These are phyloP conservation scores for Guadua angustifolia DNA, from an alignment of 176 grass and related monocot genomes.

Conservation along the genomic window DNA sequence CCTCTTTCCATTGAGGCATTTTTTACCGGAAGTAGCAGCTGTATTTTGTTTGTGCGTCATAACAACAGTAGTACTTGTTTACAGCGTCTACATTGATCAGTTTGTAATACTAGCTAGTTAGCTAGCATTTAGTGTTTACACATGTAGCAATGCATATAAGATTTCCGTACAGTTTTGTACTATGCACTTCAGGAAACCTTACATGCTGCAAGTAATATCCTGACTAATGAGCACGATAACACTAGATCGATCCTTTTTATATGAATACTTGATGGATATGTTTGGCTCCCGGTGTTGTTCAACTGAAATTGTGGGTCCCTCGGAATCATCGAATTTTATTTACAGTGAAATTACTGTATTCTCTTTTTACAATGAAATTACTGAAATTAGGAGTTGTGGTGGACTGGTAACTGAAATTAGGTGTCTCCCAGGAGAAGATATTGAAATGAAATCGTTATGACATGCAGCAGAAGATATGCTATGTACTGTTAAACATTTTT, in stretches of 20 bases:
- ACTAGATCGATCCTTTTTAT: neutral
- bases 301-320: neutral
- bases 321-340: neutral
- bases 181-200: neutral
- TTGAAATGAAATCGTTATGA: neutral
- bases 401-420: no score
- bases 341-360: no score
- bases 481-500: no score
- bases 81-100: neutral
- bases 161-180: neutral
- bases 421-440: neutral
- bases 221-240: neutral
- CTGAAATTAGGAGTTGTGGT: no score
- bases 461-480: neutral
- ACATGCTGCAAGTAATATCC: neutral
- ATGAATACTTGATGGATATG: neutral
- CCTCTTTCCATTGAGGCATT: conserved; percentile 34
- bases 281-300: neutral
- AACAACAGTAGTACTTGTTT: neutral
- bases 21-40: neutral
- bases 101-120: conserved; percentile 25
- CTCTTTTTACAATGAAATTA: no score
- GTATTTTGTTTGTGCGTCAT: neutral
- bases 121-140: neutral
- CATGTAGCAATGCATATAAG: neutral